Evolutionary conservation across 441 rosid species (phyloP), one percentile per base, ranked within the genome.

Genomic region (Rhodomyrtus psidioides): DNA sequence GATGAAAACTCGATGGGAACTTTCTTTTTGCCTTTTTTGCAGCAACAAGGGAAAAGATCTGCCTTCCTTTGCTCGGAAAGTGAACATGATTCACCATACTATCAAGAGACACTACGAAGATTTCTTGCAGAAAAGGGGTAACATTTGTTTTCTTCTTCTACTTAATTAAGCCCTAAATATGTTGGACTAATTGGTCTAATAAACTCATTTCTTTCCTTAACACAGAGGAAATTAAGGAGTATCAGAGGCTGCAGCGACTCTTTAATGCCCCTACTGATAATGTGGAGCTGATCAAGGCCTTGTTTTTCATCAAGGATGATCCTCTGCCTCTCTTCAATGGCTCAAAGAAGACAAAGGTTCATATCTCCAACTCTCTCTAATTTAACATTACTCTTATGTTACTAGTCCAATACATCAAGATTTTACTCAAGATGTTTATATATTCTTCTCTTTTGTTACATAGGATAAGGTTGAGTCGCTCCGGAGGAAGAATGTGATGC

Each of bases 401-500:
- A 34, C 34, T 34, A 34, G 34, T 34, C 34, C 34, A 34, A 34
- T 34, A 34, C 34, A 34, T 34, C 34, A 4, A 34, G 24, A 62
- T 30, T 30, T 62, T 44, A 17, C 30, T 12, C 30, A 24, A 44
- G 30, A 16, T 62, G 75, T 44, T 62, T 30, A 55, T 55, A 9
- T 55, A 24, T 53, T 39, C 23, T 81, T n/a, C n/a, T 26, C 44
- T 3, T 30, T 19, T 14, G 83, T 21, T 9, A 3, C 12, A 46
- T 54, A 83, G 74, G 85, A 42, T 21, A 57, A 83, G 85, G 30
- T 57, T 9, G 85, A 84, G 17, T 49, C 10, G 6, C 81, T 84
- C 46, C 51, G 85, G 49, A 84, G 81, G 58, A 84, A 62, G 81
- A 84, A 84, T 7, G 81, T 84, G 85, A 16, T 84, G 85, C 85